Evolutionary conservation across 768 basidiomycete species (phyloP).

Genomic region (Lactarius tabidus): DNA sequence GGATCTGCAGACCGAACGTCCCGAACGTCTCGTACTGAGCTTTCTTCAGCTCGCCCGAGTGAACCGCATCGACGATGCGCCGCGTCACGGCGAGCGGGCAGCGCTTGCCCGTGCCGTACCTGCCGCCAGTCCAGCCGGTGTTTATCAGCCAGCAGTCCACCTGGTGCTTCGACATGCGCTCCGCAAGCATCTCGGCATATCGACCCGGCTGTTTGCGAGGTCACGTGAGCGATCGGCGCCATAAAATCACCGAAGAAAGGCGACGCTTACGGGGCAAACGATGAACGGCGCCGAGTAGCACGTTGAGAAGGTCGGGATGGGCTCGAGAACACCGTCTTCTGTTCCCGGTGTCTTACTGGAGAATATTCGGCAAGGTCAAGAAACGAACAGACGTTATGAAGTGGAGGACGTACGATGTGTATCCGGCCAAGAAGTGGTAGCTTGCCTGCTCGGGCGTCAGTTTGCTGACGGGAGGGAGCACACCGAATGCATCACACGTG

Average conservation of each 20-base stretch:
- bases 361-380: constrained; percentile 24
- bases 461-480: constrained; percentile 92
- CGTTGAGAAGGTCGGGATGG: constrained; percentile 98
- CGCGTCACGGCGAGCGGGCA: constrained; percentile 97
- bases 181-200: constrained; percentile 96
- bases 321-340: constrained; percentile 96
- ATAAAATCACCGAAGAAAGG: constrained; percentile 15
- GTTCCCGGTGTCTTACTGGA: constrained; percentile 94
- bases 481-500: constrained; percentile 97
- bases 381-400: not conserved
- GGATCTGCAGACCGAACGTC: constrained; percentile 81
- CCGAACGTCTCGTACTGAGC: constrained; percentile 83
- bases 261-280: constrained; percentile 71
- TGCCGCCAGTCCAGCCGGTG: constrained; percentile 96
- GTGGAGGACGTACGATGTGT: constrained; percentile 66
- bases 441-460: constrained; percentile 92
- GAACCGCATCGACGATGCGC: constrained; percentile 94
- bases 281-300: constrained; percentile 99
- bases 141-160: constrained; percentile 99
- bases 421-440: constrained; percentile 97
- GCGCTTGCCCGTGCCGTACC: constrained; percentile 88
- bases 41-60: constrained; percentile 84
- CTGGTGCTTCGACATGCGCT: constrained; percentile 83
- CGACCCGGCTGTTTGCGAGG: constrained; percentile 62
- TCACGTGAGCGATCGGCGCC: not conserved